Base-by-base conservation (phyloP, 2,329 filamentous ascomycete species). In the Immersiporthe knoxdaviesiana region DNA sequence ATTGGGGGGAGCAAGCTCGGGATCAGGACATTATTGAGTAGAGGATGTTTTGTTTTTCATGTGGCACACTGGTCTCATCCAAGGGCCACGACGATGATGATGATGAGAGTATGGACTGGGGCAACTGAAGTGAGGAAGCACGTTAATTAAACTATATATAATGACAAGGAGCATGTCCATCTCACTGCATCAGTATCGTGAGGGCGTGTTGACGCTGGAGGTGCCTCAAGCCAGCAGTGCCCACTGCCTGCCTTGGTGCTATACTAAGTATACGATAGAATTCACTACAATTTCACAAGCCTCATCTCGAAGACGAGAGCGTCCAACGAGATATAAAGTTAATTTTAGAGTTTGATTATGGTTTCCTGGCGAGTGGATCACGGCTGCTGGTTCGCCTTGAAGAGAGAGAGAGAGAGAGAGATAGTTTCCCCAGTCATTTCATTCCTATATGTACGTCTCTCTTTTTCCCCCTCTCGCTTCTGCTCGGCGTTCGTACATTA, bases 51-150 rank as follows among this genome's bases (percentile, higher is more conserved):
- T n/a, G 18, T n/a, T 47, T n/a, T 47, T n/a, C 7, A 65, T 52
- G 35, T 62, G 69, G 63, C 56, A 68, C 68, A 68, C 68, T 30
- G 62, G 47, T 68, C 32, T 54, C 47, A 35, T 54, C 39, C 66
- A 68, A 50, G 56, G n/a, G n/a, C n/a, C n/a, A 47, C 58, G 16
- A 21, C 44, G 44, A 47, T n/a, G 18, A 47, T 21, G 41, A 47
- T 21, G 41, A 47, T 21, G 41, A 65, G n/a, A 50, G 64, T 66
- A 52, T 44, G 63, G 62, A 59, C 24, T n/a, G 66, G 27, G 24
- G 39, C 37, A 52, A 41, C 64, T 50, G 47, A 47, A 54, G 44
- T 59, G 41, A 52, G 41, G 44, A 39, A 39, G 27, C 35, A 44
- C 50, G 41, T 30, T 50, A 24, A 39, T 58, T 47, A 32, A 52